Conservation (phyloP, 1,284 basidiomycete species). For the Naganishia sp. region DNA sequence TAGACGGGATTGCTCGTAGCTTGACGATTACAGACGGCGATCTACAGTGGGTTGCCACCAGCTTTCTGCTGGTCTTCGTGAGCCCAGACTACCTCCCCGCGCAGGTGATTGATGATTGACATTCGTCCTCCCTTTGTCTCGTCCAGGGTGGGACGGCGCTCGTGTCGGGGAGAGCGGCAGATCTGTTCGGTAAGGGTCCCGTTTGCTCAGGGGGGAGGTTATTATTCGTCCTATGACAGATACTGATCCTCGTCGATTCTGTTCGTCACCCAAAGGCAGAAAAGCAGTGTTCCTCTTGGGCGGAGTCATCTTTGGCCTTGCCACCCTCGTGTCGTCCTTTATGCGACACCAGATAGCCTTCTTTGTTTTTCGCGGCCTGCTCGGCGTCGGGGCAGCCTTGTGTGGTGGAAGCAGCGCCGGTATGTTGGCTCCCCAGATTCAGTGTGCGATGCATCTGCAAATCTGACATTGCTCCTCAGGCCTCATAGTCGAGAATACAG, state of each 20-base stretch:
- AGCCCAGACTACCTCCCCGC: neutral
- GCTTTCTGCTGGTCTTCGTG: slow-evolving; percentile 1
- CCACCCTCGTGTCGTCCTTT: neutral
- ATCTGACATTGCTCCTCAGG: neutral
- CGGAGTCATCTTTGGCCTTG: neutral
- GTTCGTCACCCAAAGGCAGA: neutral
- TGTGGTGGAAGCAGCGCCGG: neutral
- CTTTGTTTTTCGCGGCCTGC: neutral
- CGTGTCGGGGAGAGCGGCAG: neutral
- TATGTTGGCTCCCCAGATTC: neutral
- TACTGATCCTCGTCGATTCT: no score
- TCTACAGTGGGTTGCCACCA: slow-evolving; percentile 7
- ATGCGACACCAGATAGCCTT: neutral
- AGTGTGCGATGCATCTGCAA: neutral
- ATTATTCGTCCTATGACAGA: neutral
- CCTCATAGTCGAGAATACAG: slow-evolving; percentile 8
- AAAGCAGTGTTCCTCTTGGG: neutral
- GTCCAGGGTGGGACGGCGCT: neutral
- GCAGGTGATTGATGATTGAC: no score
- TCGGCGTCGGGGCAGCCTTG: slow-evolving; percentile 2
- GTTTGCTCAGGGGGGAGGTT: no score
- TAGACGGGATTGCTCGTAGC: neutral
- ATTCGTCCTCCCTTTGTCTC: neutral
- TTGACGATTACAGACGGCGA: slow-evolving; percentile 1
- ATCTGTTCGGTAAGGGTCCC: neutral